Conservation (phyloP, 352 stramenopile species). For the Phytophthora megakarya region DNA sequence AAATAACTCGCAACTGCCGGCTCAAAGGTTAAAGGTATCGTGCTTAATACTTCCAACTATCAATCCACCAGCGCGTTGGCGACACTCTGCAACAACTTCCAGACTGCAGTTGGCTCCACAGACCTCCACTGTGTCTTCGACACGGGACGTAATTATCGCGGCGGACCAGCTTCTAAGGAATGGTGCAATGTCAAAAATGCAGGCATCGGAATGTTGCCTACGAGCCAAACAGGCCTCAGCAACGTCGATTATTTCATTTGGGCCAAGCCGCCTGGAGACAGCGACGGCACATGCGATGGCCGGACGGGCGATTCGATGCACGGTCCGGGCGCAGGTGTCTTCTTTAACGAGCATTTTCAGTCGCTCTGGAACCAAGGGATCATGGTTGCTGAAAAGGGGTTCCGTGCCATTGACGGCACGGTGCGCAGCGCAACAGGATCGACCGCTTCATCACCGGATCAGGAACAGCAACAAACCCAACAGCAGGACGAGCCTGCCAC, state of each 20-base stretch:
- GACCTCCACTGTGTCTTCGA: slow-evolving; percentile 65
- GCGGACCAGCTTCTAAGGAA: slow-evolving; percentile 43
- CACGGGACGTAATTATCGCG: slow-evolving; percentile 65
- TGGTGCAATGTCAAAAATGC: slow-evolving; percentile 75
- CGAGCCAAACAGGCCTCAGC: slow-evolving; percentile 48
- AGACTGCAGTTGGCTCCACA: slow-evolving; percentile 46
- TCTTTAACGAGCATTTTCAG: slow-evolving; percentile 64
- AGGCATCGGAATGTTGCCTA: slow-evolving; percentile 62
- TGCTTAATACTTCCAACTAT: slow-evolving; percentile 84
- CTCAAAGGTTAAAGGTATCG: slow-evolving; percentile 61
- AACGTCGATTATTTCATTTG: slow-evolving; percentile 80
- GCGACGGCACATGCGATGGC: slow-evolving; percentile 55
- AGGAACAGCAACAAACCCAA: slow-evolving; percentile 14
- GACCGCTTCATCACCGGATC: slow-evolving; percentile 7
- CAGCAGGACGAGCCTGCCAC: slow-evolving; percentile 3
- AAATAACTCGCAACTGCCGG: slow-evolving; percentile 43
- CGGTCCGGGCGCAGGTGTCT: slow-evolving; percentile 56
- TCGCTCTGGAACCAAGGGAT: slow-evolving; percentile 72
- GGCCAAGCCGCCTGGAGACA: slow-evolving; percentile 71
- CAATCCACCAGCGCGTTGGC: slow-evolving; percentile 54
- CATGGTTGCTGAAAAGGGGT: slow-evolving; percentile 53
- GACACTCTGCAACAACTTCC: slow-evolving; percentile 60
- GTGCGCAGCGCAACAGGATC: slow-evolving; percentile 17
- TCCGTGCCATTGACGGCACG: slow-evolving; percentile 42
- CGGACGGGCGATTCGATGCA: slow-evolving; percentile 53